These are phyloP conservation scores for Lobosporangium transversale DNA, from an alignment of 192 early-diverging fungal species.

Conservation along the genomic window DNA sequence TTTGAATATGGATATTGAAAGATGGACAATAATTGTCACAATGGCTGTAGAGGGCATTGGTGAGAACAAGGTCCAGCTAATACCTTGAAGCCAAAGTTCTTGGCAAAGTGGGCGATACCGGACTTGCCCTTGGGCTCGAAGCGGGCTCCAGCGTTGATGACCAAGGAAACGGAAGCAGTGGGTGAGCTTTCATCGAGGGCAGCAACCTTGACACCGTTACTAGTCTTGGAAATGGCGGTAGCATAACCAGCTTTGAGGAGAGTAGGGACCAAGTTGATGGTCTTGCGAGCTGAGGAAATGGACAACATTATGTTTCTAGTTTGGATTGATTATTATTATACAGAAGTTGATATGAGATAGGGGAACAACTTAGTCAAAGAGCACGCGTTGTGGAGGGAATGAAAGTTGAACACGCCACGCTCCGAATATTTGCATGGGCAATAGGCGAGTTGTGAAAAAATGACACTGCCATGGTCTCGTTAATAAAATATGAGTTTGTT, in stretches of 20 bases:
- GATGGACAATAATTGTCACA: too few species aligned
- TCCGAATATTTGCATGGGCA: too few species aligned
- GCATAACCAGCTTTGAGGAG: constrained; percentile 62
- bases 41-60: neutral
- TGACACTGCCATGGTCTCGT: too few species aligned
- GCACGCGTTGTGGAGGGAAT: too few species aligned
- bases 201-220: constrained; percentile 72
- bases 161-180: constrained; percentile 81
- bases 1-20: too few species aligned
- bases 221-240: constrained; percentile 62
- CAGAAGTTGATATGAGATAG: neutral
- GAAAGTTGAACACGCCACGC: too few species aligned
- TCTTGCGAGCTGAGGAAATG: constrained; percentile 60
- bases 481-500: too few species aligned
- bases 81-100: constrained; percentile 91
- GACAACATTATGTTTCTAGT: constrained; percentile 52
- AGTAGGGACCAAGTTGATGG: constrained; percentile 58
- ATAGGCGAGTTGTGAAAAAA: too few species aligned
- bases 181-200: constrained; percentile 72
- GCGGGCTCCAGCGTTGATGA: constrained; percentile 89
- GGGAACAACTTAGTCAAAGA: too few species aligned
- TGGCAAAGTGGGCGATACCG: constrained; percentile 91
- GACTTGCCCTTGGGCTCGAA: constrained; percentile 78
- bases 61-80: neutral
- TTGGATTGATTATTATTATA: neutral